Evolutionary conservation across 2,329 filamentous ascomycete genomes (phyloP).

Genomic region (Scedosporium dehoogii): DNA sequence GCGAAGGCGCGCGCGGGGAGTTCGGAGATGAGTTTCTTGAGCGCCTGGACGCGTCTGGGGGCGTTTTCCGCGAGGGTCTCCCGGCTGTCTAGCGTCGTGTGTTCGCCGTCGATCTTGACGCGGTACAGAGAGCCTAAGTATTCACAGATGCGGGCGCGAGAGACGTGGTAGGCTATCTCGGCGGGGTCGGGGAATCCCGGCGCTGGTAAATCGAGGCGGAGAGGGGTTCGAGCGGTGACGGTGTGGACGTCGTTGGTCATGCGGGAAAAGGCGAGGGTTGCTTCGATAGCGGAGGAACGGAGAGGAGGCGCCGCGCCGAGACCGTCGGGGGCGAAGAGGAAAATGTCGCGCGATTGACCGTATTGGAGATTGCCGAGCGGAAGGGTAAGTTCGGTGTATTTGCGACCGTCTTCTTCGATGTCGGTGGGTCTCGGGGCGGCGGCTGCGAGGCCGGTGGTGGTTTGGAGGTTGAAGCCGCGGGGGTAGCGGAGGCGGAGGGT

Average conservation of each 20-base stretch:
- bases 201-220: not conserved
- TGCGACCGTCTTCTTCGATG: constrained; percentile 11
- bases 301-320: not conserved
- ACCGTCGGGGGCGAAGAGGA: constrained; percentile 20
- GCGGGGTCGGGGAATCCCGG: constrained; percentile 9
- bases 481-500: constrained; percentile 31
- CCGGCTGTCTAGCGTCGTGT: constrained; percentile 13
- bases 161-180: constrained; percentile 40
- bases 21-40: constrained; percentile 20
- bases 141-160: constrained; percentile 37
- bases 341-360: constrained; percentile 49
- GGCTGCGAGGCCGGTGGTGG: constrained; percentile 28
- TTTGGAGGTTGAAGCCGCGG: constrained; percentile 23
- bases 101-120: constrained; percentile 20
- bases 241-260: constrained; percentile 12
- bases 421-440: constrained; percentile 19
- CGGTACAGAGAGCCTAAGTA: constrained; percentile 32
- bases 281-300: constrained; percentile 6
- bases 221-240: not conserved
- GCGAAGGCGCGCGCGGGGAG: constrained; percentile 23
- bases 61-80: not conserved
- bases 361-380: constrained; percentile 45
- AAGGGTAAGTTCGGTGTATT: constrained; percentile 23
- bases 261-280: constrained; percentile 11
- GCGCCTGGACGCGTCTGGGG: constrained; percentile 10